These are phyloP conservation scores for Russula vinacea DNA, from an alignment of 768 basidiomycete genomes.

Conservation along the genomic window DNA sequence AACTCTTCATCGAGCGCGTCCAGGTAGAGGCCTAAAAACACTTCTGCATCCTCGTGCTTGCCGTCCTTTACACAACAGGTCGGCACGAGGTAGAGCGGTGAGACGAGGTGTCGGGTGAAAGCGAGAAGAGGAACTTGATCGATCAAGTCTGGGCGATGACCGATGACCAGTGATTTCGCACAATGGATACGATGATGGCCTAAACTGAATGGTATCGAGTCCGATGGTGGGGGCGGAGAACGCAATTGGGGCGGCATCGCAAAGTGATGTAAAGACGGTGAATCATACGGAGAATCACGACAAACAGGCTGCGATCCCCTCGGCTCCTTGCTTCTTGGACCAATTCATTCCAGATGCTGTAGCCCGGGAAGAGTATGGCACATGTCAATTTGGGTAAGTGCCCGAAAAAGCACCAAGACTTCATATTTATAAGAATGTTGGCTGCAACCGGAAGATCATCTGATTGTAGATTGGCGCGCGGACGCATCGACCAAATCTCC, in stretches of 20 bases:
- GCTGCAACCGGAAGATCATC: no score
- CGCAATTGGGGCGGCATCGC: neutral
- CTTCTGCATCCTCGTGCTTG: neutral
- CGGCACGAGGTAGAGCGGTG: neutral
- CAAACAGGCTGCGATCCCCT: neutral
- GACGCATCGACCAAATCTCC: no score
- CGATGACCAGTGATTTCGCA: neutral
- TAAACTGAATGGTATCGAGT: neutral
- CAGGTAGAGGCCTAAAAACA: neutral
- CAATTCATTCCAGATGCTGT: no score
- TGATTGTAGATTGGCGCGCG: no score
- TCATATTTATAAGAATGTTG: no score
- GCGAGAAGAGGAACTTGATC: no score
- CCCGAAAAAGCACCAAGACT: no score
- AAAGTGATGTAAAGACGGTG: neutral
- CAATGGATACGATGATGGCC: neutral
- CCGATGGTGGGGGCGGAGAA: neutral
- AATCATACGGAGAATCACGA: neutral
- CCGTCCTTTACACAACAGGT: neutral
- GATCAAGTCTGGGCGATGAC: neutral
- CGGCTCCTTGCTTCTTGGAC: neutral
- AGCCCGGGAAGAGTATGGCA: no score
- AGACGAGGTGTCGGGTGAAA: no score
- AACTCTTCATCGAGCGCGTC: neutral
- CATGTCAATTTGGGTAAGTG: no score